Percentiles rank a stretch among this genome's conserved stretches.
Conservation (phyloP, 1,284 basidiomycete species). For the Pulveroboletus ridleyi region DNA sequence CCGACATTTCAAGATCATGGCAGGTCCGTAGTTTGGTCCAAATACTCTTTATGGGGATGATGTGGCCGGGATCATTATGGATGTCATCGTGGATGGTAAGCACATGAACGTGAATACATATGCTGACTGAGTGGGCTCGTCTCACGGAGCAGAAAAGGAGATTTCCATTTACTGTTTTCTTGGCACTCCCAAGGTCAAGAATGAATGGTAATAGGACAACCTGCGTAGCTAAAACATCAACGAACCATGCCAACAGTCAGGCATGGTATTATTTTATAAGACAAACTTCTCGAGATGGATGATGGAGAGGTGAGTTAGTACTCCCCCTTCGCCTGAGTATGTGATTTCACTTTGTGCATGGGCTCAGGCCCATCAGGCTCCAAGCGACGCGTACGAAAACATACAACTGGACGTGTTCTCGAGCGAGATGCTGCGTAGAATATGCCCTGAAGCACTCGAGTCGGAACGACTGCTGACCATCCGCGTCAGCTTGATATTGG, state of each 20-base stretch:
- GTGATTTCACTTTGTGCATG: no score
- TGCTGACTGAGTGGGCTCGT: constrained; percentile 78
- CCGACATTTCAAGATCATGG: constrained; percentile 82
- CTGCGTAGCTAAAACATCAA: background rate
- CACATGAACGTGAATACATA: constrained; percentile 81
- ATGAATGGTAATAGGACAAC: constrained; percentile 24
- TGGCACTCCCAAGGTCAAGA: constrained; percentile 14
- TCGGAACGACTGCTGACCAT: no score
- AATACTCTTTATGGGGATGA: constrained; percentile 64
- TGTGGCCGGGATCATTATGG: constrained; percentile 69
- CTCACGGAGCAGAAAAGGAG: constrained; percentile 78
- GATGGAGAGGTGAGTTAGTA: no score
- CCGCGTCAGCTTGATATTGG: no score
- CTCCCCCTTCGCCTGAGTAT: no score
- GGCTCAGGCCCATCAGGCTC: no score
- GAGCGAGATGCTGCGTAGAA: no score
- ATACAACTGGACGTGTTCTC: no score
- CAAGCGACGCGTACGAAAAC: no score
- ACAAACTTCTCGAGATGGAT: no score
- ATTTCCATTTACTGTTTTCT: constrained; percentile 55
- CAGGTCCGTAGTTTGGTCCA: constrained; percentile 77
- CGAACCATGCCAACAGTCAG: constrained; percentile 20
- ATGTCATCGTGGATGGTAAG: constrained; percentile 77
- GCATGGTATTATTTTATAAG: constrained; percentile 35
- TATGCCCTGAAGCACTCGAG: no score